Evolutionary conservation across 106 monocot species (phyloP), one percentile per base, ranked within the genome.

Genomic region (Xerophyta viscosa): DNA sequence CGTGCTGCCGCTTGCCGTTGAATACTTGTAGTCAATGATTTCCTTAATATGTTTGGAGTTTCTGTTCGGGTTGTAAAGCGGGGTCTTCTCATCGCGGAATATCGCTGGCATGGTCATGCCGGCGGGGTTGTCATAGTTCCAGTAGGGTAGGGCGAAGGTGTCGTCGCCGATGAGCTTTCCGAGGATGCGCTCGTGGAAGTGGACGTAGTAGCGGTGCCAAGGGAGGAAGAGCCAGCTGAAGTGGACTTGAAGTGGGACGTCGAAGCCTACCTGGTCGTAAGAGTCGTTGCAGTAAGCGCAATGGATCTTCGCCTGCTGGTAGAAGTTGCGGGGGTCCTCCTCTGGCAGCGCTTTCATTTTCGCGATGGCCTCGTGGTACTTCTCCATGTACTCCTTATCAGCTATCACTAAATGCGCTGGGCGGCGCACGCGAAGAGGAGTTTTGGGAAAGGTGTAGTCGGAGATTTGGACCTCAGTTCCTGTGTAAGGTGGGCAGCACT

Each of bases 261-360:
- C 20, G 3, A 8, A 25, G 14, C 28, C 41, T 4, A 46, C 33
- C 70, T 70, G 77, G 30, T 70, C 41, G 48, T 68, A 78, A 37
- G 54, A 53, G 20, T 28, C 63, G 65, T 72, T 65, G 68, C 79
- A 79, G 68, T 64, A 73, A 5, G 65, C 68, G 42, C 73, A 68
- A 53, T 79, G 79, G 31, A 73, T n/a, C 3, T 44, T 47, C 22
- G 79, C 73, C 42, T 79, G 79, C 22, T 60, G 62, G 28, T 30
- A 31, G 68, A 64, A 79, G 54, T 60, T 73, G 23, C 64, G 47
- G 18, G 79, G 79, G 48, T 79, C 36, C 10, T 55, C 20, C 0
- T 1, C 20, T 6, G 20, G 19, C n/a, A 68, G 42, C 19, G 6
- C 54, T 68, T 73, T 73, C 79, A 79, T 79, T 11, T 9, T 30